Evolutionary conservation across 306 rosid species (phyloP).

Genomic region (Alnus glutinosa): DNA sequence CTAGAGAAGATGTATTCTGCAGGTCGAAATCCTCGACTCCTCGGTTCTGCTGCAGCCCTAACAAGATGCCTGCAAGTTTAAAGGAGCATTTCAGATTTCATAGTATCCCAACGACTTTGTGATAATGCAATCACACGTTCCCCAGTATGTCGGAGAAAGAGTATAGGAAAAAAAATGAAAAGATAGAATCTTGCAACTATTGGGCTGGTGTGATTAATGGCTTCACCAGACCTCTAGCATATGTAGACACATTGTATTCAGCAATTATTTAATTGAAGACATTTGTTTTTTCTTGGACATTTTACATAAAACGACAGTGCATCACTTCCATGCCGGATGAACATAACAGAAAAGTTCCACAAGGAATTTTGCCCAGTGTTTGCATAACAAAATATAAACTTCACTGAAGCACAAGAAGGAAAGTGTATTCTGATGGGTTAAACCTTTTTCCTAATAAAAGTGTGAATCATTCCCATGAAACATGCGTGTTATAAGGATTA

Average conservation of each 20-base stretch:
- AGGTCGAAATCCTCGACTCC: slow-evolving; percentile 33
- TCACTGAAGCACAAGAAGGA: neutral
- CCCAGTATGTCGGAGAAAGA: slow-evolving; percentile 16
- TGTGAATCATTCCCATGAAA: neutral
- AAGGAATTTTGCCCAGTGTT: neutral
- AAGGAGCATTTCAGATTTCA: slow-evolving; percentile 18
- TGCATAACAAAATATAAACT: neutral
- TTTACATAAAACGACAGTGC: neutral
- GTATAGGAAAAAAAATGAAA: neutral
- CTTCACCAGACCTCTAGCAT: neutral
- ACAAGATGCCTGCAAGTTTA: slow-evolving; percentile 37
- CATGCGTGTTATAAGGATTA: neutral
- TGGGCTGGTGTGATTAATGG: neutral
- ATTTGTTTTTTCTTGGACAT: neutral
- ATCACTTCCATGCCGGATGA: neutral
- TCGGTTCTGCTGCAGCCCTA: slow-evolving; percentile 23
- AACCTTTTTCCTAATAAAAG: neutral
- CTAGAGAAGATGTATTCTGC: slow-evolving; percentile 18
- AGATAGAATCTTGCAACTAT: neutral
- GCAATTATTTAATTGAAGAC: neutral
- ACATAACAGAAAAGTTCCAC: neutral
- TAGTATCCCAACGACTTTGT: neutral
- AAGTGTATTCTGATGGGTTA: neutral
- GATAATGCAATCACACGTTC: slow-evolving; percentile 19
- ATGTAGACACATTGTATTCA: neutral